These are phyloP conservation scores for Teunomyces gatunensis DNA, from an alignment of 805 yeast species.

Conservation along the genomic window DNA sequence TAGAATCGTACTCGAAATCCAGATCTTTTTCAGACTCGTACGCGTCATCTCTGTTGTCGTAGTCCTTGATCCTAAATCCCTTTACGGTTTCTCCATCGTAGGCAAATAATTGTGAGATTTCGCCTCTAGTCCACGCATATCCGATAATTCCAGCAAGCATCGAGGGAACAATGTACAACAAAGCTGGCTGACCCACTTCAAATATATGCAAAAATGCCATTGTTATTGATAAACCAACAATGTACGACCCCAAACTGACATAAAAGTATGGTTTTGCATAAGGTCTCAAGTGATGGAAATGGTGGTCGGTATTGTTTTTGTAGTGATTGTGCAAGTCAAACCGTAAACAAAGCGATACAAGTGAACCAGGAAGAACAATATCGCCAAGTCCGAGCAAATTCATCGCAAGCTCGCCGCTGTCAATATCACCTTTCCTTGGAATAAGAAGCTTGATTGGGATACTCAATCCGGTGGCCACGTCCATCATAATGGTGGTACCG, in stretches of 20 bases:
- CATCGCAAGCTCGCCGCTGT: constrained; percentile 12
- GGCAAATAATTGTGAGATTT: constrained; percentile 38
- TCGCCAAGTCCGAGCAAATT: constrained; percentile 65
- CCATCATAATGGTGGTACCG: constrained; percentile 57
- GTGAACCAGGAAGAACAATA: constrained; percentile 57
- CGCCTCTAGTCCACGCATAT: constrained; percentile 40
- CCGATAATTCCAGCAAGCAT: constrained; percentile 28
- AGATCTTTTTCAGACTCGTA: constrained; percentile 9
- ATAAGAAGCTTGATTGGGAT: constrained; percentile 52
- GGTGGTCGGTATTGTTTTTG: constrained; percentile 7
- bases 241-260: constrained; percentile 46
- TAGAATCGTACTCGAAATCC: constrained; percentile 12
- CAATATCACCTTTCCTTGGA: constrained; percentile 27
- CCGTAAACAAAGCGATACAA: constrained; percentile 51
- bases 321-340: constrained; percentile 46
- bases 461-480: constrained; percentile 55
- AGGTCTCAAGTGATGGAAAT: constrained; percentile 38
- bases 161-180: constrained; percentile 60
- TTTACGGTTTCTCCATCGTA: constrained; percentile 20
- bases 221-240: constrained; percentile 45
- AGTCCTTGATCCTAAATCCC: constrained; percentile 11
- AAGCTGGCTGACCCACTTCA: constrained; percentile 62
- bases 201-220: constrained; percentile 36
- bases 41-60: constrained; percentile 12
- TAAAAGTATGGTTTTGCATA: constrained; percentile 47